phyloP scores from a whole-genome alignment of 495 filamentous ascomycete species.

The Staphylotrichum longicolle region DNA sequence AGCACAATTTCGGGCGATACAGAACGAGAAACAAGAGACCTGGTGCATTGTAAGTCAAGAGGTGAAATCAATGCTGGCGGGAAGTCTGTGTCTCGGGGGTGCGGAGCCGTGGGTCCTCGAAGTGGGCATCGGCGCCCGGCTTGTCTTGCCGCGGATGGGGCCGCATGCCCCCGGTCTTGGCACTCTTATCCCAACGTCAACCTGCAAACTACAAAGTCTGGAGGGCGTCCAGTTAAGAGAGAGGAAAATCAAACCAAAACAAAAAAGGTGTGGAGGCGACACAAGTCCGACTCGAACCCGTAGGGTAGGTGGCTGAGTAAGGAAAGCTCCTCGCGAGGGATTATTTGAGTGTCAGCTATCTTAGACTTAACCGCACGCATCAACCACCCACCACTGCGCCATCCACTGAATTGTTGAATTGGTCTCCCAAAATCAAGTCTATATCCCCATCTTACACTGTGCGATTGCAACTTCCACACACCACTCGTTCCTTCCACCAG shows the following conservation, averaged over 20 bases:
- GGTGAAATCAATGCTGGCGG: no score
- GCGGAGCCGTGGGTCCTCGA: no score
- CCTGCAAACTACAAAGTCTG: not conserved
- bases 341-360: not conserved
- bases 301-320: slow-evolving; percentile 5
- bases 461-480: no score
- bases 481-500: no score
- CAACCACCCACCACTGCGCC: slow-evolving; percentile 13
- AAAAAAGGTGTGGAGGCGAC: not conserved
- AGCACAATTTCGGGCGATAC: no score
- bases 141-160: no score
- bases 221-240: not conserved
- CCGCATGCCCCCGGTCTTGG: not conserved
- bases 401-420: not conserved
- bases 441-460: no score
- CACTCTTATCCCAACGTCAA: slow-evolving; percentile 9
- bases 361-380: slow-evolving; percentile 6
- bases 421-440: no score
- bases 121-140: no score
- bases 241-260: not conserved
- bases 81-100: no score
- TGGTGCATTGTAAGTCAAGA: no score
- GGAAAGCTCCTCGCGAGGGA: slow-evolving; percentile 9
- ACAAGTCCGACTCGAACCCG: not conserved
- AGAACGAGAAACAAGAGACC: no score